phyloP scores from a whole-genome alignment of 495 filamentous ascomycete species.

The Lasiosphaeria ovina region DNA sequence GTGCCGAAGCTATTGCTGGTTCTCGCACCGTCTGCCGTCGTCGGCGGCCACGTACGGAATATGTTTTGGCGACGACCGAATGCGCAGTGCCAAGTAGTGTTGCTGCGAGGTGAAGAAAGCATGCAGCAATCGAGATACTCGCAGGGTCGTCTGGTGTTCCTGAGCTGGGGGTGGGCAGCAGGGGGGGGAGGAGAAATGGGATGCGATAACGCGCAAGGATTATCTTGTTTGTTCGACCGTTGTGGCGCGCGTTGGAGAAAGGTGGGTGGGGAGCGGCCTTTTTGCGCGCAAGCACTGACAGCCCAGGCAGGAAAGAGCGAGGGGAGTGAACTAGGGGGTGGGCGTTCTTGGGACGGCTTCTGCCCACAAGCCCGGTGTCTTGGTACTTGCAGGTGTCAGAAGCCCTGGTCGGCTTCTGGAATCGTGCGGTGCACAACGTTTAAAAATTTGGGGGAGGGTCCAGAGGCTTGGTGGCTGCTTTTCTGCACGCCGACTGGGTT shows the following conservation, averaged over 20 bases:
- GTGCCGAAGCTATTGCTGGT: no score
- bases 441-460: constrained; percentile 27
- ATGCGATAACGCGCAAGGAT: constrained; percentile 22
- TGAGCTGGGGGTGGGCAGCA: constrained; percentile 11
- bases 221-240: constrained; percentile 23
- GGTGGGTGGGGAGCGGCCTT: constrained; percentile 12
- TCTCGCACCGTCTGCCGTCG: no score
- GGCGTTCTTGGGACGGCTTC: constrained; percentile 17
- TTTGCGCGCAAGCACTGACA: constrained; percentile 20
- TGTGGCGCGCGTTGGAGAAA: constrained; percentile 18
- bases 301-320: constrained; percentile 11
- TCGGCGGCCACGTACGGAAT: no score
- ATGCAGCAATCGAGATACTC: constrained; percentile 12
- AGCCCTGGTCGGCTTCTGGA: constrained; percentile 29
- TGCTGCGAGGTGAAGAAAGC: constrained; percentile 3
- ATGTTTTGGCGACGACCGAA: background rate
- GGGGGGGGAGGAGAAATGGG: constrained; percentile 11
- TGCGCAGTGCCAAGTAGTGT: background rate
- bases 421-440: constrained; percentile 22
- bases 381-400: constrained; percentile 22
- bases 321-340: constrained; percentile 11
- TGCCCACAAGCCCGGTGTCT: constrained; percentile 21
- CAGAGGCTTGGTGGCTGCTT: constrained; percentile 32
- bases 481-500: constrained; percentile 27
- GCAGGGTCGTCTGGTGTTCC: constrained; percentile 7